These are phyloP conservation scores for bread wheat (Triticum aestivum) DNA, from an alignment of 176 grass and related monocot genomes.

Conservation along the genomic window IWGSC_CS_RefSeq_v2.1 NC_057806.1:438593725-438594224, in stretches of 20 bases:
- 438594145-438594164: slow-evolving; percentile 98
- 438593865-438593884: background rate
- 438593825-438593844: background rate
- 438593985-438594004: slow-evolving; percentile 37
- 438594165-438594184: slow-evolving; percentile 81
- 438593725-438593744: background rate
- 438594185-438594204: slow-evolving; percentile 97
- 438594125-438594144: slow-evolving; percentile 83
- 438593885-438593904: background rate
- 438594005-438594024: slow-evolving; percentile 49
- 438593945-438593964: slow-evolving; percentile 39
- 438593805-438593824: background rate
- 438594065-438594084: slow-evolving; percentile 29
- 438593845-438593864: background rate
- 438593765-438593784: background rate
- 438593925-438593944: slow-evolving; percentile 30
- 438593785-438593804: background rate
- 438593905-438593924: slow-evolving; percentile 20
- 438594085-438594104: slow-evolving; percentile 95
- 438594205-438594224: slow-evolving; percentile 91
- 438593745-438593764: background rate
- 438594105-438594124: slow-evolving; percentile 77
- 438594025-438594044: slow-evolving; percentile 47
- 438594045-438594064: slow-evolving; percentile 47
- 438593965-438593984: slow-evolving; percentile 38